These are phyloP conservation scores for Sphaerosporella brunnea DNA, from an alignment of 495 filamentous ascomycete species.

Conservation along the genomic window DNA sequence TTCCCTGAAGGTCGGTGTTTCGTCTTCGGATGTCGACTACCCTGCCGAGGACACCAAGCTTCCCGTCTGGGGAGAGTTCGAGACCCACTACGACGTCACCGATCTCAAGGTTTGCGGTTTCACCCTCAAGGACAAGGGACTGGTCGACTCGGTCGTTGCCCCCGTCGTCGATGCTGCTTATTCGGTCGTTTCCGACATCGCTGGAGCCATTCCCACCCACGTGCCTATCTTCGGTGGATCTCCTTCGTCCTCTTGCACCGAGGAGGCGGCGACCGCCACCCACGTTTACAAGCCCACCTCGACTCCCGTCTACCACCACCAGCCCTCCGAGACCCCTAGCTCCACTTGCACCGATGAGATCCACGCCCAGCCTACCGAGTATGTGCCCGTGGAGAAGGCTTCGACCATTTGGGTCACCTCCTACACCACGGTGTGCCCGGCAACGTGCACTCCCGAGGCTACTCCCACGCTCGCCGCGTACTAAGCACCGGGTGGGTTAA, in stretches of 20 bases:
- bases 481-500: background rate
- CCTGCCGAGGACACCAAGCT: conserved; percentile 7
- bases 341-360: background rate
- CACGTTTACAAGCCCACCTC: background rate
- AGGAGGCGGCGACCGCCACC: background rate
- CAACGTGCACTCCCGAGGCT: background rate
- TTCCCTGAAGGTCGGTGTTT: conserved; percentile 16
- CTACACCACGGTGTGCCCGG: conserved; percentile 4
- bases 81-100: conserved; percentile 22
- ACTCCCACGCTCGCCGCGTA: background rate
- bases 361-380: background rate
- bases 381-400: background rate
- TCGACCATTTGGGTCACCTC: background rate
- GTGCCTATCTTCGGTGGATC: background rate
- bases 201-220: background rate
- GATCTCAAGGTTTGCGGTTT: conserved; percentile 14
- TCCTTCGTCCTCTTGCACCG: background rate
- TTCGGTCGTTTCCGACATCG: background rate
- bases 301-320: background rate
- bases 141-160: conserved; percentile 1
- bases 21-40: conserved; percentile 17
- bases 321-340: background rate
- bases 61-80: conserved; percentile 9
- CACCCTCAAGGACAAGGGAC: background rate
- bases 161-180: background rate